Evolutionary conservation across 1,284 basidiomycete genomes (phyloP).

Genomic region (Phylloporus sp.): DNA sequence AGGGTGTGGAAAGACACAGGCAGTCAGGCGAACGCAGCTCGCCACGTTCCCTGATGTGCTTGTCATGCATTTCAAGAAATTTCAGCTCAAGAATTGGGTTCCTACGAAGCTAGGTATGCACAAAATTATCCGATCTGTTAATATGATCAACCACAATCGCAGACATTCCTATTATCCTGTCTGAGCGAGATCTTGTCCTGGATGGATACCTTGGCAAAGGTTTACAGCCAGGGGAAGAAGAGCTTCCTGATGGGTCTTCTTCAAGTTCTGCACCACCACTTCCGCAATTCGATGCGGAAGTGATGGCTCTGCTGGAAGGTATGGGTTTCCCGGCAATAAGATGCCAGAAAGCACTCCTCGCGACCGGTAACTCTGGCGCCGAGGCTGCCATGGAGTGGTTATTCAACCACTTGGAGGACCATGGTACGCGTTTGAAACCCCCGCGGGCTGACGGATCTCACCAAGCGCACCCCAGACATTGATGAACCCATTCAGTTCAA

Average conservation of each 20-base stretch:
- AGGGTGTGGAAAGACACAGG: constrained; percentile 52
- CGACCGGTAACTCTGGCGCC: constrained; percentile 82
- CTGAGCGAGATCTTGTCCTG: constrained; percentile 70
- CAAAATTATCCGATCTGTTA: background rate
- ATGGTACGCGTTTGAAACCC: constrained; percentile 63
- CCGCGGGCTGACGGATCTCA: background rate
- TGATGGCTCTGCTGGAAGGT: constrained; percentile 77
- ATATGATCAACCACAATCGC: constrained; percentile 7
- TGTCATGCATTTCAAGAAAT: constrained; percentile 92
- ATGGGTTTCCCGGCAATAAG: constrained; percentile 90
- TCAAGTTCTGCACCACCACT: constrained; percentile 41
- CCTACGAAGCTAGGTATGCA: constrained; percentile 88
- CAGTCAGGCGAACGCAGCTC: constrained; percentile 75
- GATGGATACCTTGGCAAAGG: constrained; percentile 80
- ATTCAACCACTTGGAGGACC: constrained; percentile 94
- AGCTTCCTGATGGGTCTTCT: constrained; percentile 66
- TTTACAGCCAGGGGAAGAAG: constrained; percentile 76
- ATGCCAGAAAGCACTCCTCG: constrained; percentile 89
- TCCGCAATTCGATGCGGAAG: constrained; percentile 76
- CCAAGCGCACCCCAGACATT: constrained; percentile 67
- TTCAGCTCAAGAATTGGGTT: constrained; percentile 97
- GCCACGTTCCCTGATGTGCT: constrained; percentile 90
- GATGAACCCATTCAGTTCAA: constrained; percentile 76
- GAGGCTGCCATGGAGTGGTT: constrained; percentile 96
- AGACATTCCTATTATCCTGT: constrained; percentile 90